Base-by-base conservation (phyloP, 192 early-diverging fungal genomes). In the Coemansia sp. region DNA sequence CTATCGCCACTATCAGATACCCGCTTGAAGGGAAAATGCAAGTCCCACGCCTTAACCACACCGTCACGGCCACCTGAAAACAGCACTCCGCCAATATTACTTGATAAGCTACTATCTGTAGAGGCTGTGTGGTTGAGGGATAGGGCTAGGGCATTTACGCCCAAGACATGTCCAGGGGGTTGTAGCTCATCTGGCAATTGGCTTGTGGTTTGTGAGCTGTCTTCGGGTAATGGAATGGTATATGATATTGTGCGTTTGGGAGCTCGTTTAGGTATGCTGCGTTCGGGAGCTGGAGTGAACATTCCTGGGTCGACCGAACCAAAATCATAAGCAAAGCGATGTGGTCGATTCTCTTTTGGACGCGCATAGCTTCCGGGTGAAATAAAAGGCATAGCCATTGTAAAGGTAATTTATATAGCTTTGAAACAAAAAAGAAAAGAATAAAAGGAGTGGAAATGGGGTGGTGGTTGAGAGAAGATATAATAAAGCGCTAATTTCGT, bases 1-100 rank as follows among this genome's bases (percentile, higher is more conserved):
- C 23, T 20, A 37, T 25, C 13, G 17, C 23, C 23, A 17, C 25
- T 8, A 10, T 22, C 32, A 2, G 18, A 33, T 7, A 2, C 4
- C 10, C 23, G 39, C 3, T 42, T 35, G 29, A 66, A 36, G 4
- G 70, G 70, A 19, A 64, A 46, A 22, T 43, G 59, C 52, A 93
- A 74, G 40, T 91, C 82, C 95, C 95, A 98, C 0, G 83, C 79
- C 23, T 88, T 86, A 36, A 97, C 83, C 22, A 87, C 78, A 52
- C 91, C 86, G 66, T 98, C 95, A 40, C 94, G 77, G 11, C 93
- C 92, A 22, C 85, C 95, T 13, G 90, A 84, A 62, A 92, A 94
- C 30, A 98, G 80, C 29, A 89, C 64, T 6, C 89, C 90, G 33
- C 81, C 81, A 4, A 69, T 49, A 19, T 44, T 28, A 33, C 32